Evolutionary conservation across 148 eudicot genomes (phyloP).

Genomic region (Gaultheria prostrata): DNA sequence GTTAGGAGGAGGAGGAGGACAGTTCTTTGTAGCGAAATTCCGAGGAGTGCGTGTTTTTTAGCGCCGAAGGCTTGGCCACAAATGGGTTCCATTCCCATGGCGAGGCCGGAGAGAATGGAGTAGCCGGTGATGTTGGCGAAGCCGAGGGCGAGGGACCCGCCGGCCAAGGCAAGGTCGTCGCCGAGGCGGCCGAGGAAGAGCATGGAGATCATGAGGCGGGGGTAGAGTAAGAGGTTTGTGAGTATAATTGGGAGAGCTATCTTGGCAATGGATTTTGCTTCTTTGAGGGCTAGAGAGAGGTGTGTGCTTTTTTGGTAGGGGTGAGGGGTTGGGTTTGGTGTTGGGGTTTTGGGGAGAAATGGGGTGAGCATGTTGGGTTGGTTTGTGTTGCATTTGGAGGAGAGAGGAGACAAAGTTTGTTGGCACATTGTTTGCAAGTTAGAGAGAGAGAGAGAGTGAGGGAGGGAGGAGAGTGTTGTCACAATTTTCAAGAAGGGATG

Average conservation of each 20-base stretch:
- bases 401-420: constrained; percentile 19
- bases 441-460: neutral
- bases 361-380: constrained; percentile 18
- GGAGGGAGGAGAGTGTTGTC: no score
- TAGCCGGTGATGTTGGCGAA: constrained; percentile 58
- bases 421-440: constrained; percentile 29
- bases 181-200: constrained; percentile 52
- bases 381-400: constrained; percentile 26
- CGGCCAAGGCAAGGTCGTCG: constrained; percentile 55
- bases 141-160: constrained; percentile 59
- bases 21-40: constrained; percentile 44
- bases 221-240: constrained; percentile 43
- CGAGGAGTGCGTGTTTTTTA: constrained; percentile 25
- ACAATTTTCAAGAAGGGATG: no score
- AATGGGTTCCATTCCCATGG: constrained; percentile 70
- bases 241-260: constrained; percentile 50
- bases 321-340: constrained; percentile 3
- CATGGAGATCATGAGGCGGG: constrained; percentile 52
- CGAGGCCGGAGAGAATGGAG: constrained; percentile 48
- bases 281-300: constrained; percentile 10
- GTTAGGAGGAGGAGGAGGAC: constrained; percentile 37
- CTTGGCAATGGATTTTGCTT: constrained; percentile 28
- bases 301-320: neutral
- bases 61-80: constrained; percentile 70
- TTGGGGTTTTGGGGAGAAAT: constrained; percentile 30